A percentile compares a stretch with the other conserved stretches of the same genome.
phyloP scores from a whole-genome alignment of 768 basidiomycete species.

The Mycena maculata region DNA sequence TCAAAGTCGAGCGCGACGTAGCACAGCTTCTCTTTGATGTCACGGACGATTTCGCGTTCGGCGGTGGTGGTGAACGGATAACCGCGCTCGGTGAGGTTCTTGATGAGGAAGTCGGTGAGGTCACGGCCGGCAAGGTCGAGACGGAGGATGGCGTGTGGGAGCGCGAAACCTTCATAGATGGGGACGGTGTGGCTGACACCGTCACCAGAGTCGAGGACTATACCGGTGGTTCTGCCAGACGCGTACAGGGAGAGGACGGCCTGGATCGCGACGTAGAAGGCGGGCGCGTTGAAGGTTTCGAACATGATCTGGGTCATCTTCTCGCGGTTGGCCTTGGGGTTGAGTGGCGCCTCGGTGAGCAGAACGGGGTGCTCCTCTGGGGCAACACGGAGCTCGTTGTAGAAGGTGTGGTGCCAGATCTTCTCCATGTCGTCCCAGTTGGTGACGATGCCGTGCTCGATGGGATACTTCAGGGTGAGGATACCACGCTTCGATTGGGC shows the following conservation, averaged over 20 bases:
- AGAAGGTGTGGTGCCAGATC: slow-evolving; percentile 98
- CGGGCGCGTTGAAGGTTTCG: slow-evolving; percentile 93
- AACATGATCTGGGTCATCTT: slow-evolving; percentile 98
- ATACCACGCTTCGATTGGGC: slow-evolving; percentile 97
- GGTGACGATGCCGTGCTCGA: slow-evolving; percentile 94
- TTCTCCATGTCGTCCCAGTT: slow-evolving; percentile 99
- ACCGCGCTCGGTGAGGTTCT: slow-evolving; percentile 90
- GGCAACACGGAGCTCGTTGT: slow-evolving; percentile 94
- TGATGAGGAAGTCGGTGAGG: slow-evolving; percentile 85
- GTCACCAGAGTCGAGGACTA: slow-evolving; percentile 96
- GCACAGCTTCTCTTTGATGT: slow-evolving; percentile 98
- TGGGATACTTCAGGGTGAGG: slow-evolving; percentile 92
- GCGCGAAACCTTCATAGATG: slow-evolving; percentile 93
- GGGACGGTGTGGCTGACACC: slow-evolving; percentile 97
- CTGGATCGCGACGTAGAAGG: slow-evolving; percentile 93
- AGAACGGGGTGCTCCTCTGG: slow-evolving; percentile 94
- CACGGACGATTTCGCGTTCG: slow-evolving; percentile 93
- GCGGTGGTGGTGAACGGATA: slow-evolving; percentile 95
- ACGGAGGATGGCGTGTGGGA: slow-evolving; percentile 93
- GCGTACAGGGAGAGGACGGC: slow-evolving; percentile 93
- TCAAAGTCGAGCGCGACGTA: slow-evolving; percentile 96
- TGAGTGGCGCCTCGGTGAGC: slow-evolving; percentile 91
- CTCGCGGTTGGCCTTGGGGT: slow-evolving; percentile 93
- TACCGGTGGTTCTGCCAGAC: slow-evolving; percentile 94
- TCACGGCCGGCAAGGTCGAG: slow-evolving; percentile 95